Evolutionary conservation across 768 basidiomycete species (phyloP).

Genomic region (Pulveroboletus sp.): DNA sequence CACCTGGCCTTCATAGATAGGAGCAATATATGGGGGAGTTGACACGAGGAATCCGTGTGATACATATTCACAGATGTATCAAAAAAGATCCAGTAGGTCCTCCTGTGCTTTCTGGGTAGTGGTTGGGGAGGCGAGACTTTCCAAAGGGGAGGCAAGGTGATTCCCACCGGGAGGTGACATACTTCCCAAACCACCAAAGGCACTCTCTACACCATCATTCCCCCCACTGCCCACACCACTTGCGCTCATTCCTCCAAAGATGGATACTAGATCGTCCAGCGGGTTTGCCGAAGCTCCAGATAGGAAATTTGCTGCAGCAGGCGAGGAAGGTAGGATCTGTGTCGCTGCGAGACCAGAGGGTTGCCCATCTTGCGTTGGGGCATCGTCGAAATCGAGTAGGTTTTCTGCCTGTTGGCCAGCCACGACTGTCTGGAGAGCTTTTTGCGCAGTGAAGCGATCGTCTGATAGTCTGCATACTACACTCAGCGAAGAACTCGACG

Average conservation of each 20-base stretch:
- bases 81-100: conserved; percentile 55
- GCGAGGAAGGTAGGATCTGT: conserved; percentile 61
- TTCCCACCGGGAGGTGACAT: conserved; percentile 6
- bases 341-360: conserved; percentile 78
- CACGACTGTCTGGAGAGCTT: conserved; percentile 87
- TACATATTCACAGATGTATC: conserved; percentile 12
- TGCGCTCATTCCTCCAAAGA: conserved; percentile 62
- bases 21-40: not conserved
- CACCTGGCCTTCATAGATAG: not conserved
- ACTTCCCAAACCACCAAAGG: conserved; percentile 18
- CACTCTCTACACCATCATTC: conserved; percentile 5
- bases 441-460: conserved; percentile 69
- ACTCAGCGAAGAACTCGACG: conserved; percentile 1
- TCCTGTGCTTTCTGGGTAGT: conserved; percentile 38
- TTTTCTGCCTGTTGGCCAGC: conserved; percentile 94
- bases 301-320: conserved; percentile 70
- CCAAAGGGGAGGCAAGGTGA: conserved; percentile 17
- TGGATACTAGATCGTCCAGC: conserved; percentile 88
- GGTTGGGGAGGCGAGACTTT: conserved; percentile 15
- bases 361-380: conserved; percentile 47
- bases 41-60: not conserved
- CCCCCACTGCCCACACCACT: conserved; percentile 16
- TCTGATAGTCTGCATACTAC: conserved; percentile 46
- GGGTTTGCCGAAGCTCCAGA: conserved; percentile 83
- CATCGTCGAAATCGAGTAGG: conserved; percentile 88